Conservation (phyloP, 768 basidiomycete genomes). For the Tylopilus rubrobrunneus region DNA sequence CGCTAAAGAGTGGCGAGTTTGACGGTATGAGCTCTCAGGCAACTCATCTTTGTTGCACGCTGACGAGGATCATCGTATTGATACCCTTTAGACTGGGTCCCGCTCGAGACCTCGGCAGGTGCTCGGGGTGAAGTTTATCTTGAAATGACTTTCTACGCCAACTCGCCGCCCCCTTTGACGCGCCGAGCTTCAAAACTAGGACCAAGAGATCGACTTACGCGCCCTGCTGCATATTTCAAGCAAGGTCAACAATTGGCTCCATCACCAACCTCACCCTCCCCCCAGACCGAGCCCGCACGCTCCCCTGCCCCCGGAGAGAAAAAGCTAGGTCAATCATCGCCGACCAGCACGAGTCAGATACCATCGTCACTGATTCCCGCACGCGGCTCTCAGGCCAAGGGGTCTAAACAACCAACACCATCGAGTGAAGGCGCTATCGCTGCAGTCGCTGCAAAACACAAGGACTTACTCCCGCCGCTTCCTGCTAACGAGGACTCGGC, state of each 20-base stretch:
- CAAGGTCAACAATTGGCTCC: conserved; percentile 20
- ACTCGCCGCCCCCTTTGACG: conserved; percentile 51
- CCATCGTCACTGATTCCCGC: conserved; percentile 26
- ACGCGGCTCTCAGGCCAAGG: conserved; percentile 3
- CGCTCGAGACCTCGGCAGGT: conserved; percentile 53
- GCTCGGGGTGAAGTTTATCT: conserved; percentile 84
- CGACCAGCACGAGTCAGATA: conserved; percentile 6
- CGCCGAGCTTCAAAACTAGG: conserved; percentile 53
- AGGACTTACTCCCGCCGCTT: conserved; percentile 39
- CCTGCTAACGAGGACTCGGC: conserved; percentile 28
- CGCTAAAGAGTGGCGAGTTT: conserved; percentile 82
- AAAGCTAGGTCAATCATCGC: conserved; percentile 5
- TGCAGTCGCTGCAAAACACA: conserved; percentile 9
- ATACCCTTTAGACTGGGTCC: conserved; percentile 61
- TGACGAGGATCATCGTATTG: conserved; percentile 2
- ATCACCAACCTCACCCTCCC: conserved; percentile 12
- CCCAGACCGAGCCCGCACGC: conserved; percentile 6
- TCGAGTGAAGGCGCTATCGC: conserved; percentile 6
- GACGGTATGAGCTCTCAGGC: conserved; percentile 61
- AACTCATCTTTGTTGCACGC: neutral
- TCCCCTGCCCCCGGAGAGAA: conserved; percentile 9
- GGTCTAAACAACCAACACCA: conserved; percentile 5
- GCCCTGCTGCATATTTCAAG: conserved; percentile 31
- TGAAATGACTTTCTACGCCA: conserved; percentile 91
- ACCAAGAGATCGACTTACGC: conserved; percentile 48